Base-by-base conservation (phyloP, 169 alveolate species). In the Plasmodium ovale region DNA sequence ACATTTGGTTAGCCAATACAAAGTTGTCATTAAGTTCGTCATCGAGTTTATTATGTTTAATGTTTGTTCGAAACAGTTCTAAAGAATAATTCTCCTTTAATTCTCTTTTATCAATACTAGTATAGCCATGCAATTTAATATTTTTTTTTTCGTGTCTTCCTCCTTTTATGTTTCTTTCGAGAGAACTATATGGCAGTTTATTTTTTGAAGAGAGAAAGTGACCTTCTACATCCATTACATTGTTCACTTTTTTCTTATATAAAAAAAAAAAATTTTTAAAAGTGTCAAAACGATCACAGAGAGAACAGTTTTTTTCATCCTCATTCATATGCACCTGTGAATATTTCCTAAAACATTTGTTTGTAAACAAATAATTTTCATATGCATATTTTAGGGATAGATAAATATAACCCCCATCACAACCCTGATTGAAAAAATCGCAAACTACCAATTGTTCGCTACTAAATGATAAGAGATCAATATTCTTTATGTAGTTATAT, bases 311-410 rank as follows among this genome's bases (percentile, higher is more conserved):
- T 25, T 82, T 67, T 29, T 31, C 59, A 19, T 49, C 72, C 33
- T 16, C 39, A 9, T 23, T 59, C 16, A 74, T 27, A 42, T 25
- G 16, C 5, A 27, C 12, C 9, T 44, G 0, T n/a, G 14, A 9
- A 42, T 82, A 82, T n/a, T 39, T 82, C 29, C 31, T 12, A 65
- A 82, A 82, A 65, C 90, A 82, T 21, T 64, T 65, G 23, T 82
- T 54, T 29, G 90, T 82, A 82, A 31, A 82, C 2, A 82, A 37
- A 53, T 19, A 82, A 51, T 82, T 82, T 69, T 82, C 90, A 49
- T 82, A 82, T 12, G 90, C 90, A 82, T 82, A 82, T 53, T 82
- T 82, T 56, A 82, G 42, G 42, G 90, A 82, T 14, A 82, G 25
- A 25, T 65, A 82, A 51, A 82, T 82, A 44, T 82, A 82, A 5